Percentiles rank a stretch among this genome's conserved stretches.
Evolutionary conservation across 768 basidiomycete species (phyloP).

Genomic region (Naganishia randhawae): DNA sequence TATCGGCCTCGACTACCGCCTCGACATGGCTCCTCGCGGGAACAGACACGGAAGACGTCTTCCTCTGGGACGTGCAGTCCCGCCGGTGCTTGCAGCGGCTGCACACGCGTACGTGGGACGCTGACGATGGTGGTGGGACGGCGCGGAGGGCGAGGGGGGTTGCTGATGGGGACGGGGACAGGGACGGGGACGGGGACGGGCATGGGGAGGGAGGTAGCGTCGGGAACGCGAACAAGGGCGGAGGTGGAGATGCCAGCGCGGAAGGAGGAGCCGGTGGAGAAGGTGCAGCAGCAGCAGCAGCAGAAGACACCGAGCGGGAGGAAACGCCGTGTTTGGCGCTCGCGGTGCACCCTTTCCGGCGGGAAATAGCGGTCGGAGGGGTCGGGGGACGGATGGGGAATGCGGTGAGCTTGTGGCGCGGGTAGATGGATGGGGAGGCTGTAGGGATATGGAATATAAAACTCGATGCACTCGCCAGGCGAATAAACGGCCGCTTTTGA

Average conservation of each 20-base stretch:
- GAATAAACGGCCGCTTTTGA: no score
- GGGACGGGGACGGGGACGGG: neutral
- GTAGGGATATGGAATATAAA: no score
- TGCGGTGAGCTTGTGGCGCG: slow-evolving; percentile 75
- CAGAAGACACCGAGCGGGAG: no score
- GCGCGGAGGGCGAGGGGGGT: neutral
- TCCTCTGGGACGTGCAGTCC: slow-evolving; percentile 84
- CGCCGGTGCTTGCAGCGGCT: slow-evolving; percentile 64
- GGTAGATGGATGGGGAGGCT: no score
- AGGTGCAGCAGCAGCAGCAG: neutral
- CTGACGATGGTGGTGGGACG: neutral
- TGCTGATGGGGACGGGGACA: neutral
- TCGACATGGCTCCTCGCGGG: slow-evolving; percentile 78
- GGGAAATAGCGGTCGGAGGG: slow-evolving; percentile 78
- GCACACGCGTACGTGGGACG: neutral
- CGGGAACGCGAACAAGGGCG: neutral
- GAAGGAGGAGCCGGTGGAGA: neutral
- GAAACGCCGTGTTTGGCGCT: slow-evolving; percentile 57
- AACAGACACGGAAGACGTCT: slow-evolving; percentile 78
- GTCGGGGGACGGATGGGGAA: slow-evolving; percentile 72
- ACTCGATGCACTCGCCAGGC: no score
- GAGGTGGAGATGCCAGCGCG: no score
- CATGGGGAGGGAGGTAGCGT: neutral
- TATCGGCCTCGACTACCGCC: no score
- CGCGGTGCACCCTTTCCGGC: slow-evolving; percentile 71